Base-by-base conservation (phyloP, 441 rosid genomes). In the Pelargonium myrrhifolium region DNA sequence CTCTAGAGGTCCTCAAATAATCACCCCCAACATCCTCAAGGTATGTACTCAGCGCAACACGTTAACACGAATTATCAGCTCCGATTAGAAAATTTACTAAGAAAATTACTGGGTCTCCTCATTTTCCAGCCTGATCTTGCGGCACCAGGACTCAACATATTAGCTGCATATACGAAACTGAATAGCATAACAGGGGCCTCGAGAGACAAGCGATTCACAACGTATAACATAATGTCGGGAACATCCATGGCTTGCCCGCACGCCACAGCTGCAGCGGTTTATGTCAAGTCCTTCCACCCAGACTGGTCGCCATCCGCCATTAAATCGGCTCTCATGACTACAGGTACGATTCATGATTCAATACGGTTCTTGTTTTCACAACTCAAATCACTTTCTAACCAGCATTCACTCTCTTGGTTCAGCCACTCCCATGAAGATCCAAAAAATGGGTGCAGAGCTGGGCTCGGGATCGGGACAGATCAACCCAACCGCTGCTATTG, bases 171-270 rank as follows among this genome's bases (percentile, higher is more conserved):
- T 76, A 67, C 87, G 2, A 70, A 77, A 62, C 53, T 83, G 68
- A 68, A 58, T 20, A 72, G 87, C 0, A 14, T 80, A 60, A 83
- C 84, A 0, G 85, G 66, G 39, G 56, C 70, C 42, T 9, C 78
- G 14, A 42, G 31, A 3, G 90, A 84, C 77, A 55, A 22, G 9
- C 74, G 87, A 53, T 49, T 56, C 51, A 62, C 78, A 17, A 51
- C 72, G 9, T 83, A 73, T 76, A 74, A 76, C 72, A 77, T 88
- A 58, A 17, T 84, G 61, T 88, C 93, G 0, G 89, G 90, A 62
- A 88, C 89, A 43, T 84, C 93, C 55, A 84, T 86, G 87, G 83
- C 93, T 65, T 84, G 83, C 73, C 93, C 93, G 69, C 90, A 84
- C 69, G 85, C 66, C 40, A 70, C 84, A 26, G 93, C 79, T 9